Evolutionary conservation across 2,329 filamentous ascomycete species (phyloP), one percentile per base, ranked within the genome.

Genomic region (Fusarium redolens): DNA sequence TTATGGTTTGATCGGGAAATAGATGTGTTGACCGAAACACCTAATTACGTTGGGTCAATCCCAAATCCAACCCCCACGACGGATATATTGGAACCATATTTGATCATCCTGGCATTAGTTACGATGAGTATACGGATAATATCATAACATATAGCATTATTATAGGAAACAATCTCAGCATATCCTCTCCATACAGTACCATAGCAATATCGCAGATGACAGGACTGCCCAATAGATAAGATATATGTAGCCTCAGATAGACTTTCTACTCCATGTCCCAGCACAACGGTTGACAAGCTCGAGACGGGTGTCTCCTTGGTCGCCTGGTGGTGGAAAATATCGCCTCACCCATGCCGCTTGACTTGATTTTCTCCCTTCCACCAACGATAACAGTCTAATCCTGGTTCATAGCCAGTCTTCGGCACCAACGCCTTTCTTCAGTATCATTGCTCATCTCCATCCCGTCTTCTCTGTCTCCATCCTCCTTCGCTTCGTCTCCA

Each of bases 281-380:
- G 43, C 51, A 40, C 45, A 65, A 41, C 43, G 59, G 59, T 72
- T 69, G 64, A 69, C 52, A 57, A 48, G 54, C 54, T 57, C 48
- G 28, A 65, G 51, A 45, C 68, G 33, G 51, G 56, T 51, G 61
- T 67, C 51, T 75, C 61, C 72, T 61, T 61, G 55, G 68, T 72
- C 78, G 59, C 67, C 35, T 59, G 66, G 76, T 79, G 77, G 77
- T 79, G 77, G 77, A 79, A 54, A 79, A 75, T 78, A 78, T 77
- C 75, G 60, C 70, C 45, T 59, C 67, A 59, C 61, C 69, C 63
- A 55, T 54, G 72, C 73, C 73, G 63, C 62, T 67, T 65, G 62
- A 58, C 65, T 66, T 48, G 33, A 63, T 60, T 60, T 51, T 57
- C 41, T 52, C 65, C 71, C 76, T 78, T 78, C 76, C 78, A 79